Evolutionary conservation across 169 alveolate genomes (phyloP).

Genomic region (Plasmodium fragile): DNA sequence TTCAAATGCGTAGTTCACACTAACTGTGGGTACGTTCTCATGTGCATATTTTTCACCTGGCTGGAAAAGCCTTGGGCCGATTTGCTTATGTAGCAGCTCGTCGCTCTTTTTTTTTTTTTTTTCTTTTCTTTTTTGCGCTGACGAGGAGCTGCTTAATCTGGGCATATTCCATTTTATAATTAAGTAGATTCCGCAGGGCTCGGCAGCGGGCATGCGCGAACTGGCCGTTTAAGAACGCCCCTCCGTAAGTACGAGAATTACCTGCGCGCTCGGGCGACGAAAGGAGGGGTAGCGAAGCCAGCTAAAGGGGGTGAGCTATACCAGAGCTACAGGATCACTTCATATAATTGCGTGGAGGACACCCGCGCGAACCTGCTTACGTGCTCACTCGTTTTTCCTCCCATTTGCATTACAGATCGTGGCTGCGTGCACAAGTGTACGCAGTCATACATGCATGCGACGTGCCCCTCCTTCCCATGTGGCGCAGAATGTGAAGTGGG

Average conservation of each 20-base stretch:
- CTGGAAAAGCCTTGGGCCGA: neutral
- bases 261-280: neutral
- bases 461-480: neutral
- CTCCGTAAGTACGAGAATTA: neutral
- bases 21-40: neutral
- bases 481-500: neutral
- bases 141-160: neutral
- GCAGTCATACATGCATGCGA: neutral
- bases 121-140: neutral
- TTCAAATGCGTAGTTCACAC: neutral
- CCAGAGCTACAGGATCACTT: neutral
- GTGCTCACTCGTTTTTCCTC: neutral
- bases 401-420: neutral
- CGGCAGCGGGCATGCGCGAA: neutral
- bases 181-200: neutral
- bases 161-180: constrained; percentile 4
- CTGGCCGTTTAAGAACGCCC: neutral
- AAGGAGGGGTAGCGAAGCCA: neutral
- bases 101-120: neutral
- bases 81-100: neutral
- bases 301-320: neutral
- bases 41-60: neutral
- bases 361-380: neutral
- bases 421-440: neutral
- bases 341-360: neutral